Base-by-base conservation (phyloP, 2,329 filamentous ascomycete species). In the Claviceps sp. region DNA sequence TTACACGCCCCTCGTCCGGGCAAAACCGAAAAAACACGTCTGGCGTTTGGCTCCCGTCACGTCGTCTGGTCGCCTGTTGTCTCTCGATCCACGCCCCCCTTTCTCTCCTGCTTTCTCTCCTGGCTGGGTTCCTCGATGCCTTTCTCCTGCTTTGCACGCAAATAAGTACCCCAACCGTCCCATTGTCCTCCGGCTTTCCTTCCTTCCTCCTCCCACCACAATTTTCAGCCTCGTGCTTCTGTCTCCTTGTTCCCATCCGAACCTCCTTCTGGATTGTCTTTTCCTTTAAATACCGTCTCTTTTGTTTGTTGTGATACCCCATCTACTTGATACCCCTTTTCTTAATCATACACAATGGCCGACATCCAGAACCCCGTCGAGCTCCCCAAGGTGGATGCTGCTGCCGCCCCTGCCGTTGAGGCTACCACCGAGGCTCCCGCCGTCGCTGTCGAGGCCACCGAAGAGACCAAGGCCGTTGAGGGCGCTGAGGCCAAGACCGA, bases 311-410 rank as follows among this genome's bases (percentile, higher is more conserved):
- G 70, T 75, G 73, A 76, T 77, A 76, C 73, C 30, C 72, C 73
- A 52, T 66, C 61, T 63, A 64, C 69, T 67, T 65, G 62, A 70
- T 65, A 65, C 63, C 66, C 64, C 65, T 64, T 14, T 48, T 66
- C 26, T 59, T 50, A 52, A 50, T 51, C 51, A 65, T 65, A 67
- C 73, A 78, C 63, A 76, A 88, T 88, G 84, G 81, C 85, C 72
- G 84, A 88, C 65, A 75, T 74, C 69, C 77, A 82, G 70, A 88
- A 88, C 75, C 77, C 82, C 66, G 74, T 60, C 37, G 59, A 58
- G 50, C 52, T 74, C 68, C 66, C 74, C 59, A 62, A 68, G 65
- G 77, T 79, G 61, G 78, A 80, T 59, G 68, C 73, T 59, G 71
- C 72, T 71, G 66, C 71, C 55, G 55, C 47, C 48, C 37, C 52